Base-by-base conservation (phyloP, 2,329 filamentous ascomycete species). In the Cercospora sp. region DNA sequence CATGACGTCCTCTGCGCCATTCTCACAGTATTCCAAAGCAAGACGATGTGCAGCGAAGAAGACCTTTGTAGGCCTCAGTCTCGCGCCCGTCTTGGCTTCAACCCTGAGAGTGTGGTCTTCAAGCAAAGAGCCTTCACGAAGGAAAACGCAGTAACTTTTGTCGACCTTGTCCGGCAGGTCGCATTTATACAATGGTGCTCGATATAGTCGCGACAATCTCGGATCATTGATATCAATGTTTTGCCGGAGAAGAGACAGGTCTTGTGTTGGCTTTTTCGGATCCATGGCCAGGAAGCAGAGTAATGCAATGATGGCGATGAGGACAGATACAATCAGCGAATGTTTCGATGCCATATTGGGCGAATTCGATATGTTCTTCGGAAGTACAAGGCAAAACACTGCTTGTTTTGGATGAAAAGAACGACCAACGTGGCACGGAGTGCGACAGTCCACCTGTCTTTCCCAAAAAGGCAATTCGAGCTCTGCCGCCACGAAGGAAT, bases 401-500 rank as follows among this genome's bases (percentile, higher is more conserved):
- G 9, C 21, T 51, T 24, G 12, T 3, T 26, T 26, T 6, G 49
- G 8, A 5, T 12, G 10, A 26, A 24, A 1, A 51, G 18, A 51
- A 24, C 18, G 21, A 28, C 5, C 13, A 16, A 26, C 21, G 24
- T 26, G 49, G 49, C 49, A 53, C 7, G 6, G 32, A 59, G 28
- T 32, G 55, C 28, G 55, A 59, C 30, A 59, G 55, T 59, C 55
- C 55, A 59, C 55, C 28, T 37, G 18, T 30, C 55, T 32, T 58
- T 58, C 55, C 55, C 7, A 37, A 59, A 59, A n/a, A 34, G 55
- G 55, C 26, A 59, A 59, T 59, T 59, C 55, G 55, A 21, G 12
- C 24, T 24, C 6, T 24, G 49, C 24, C 24, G 16, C 37, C 37
- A n/a, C 24, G 49, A 26, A 55, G 55, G 28, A 59, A 7, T 28